These are phyloP conservation scores for Ophiostoma montium DNA, from an alignment of 2,329 filamentous ascomycete species.

Conservation along the genomic window DNA sequence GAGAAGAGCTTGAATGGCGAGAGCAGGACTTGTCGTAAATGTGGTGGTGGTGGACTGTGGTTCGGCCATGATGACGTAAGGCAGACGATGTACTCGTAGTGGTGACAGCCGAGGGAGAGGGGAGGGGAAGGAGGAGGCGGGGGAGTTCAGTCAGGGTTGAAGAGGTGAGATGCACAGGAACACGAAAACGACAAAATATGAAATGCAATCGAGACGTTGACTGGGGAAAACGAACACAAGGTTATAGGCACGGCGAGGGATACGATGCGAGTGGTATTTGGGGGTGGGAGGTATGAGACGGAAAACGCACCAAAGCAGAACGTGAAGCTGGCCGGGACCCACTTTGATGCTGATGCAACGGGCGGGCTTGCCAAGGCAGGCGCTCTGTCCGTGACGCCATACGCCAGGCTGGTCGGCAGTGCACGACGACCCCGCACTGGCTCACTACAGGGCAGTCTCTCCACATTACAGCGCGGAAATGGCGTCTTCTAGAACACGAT, in stretches of 20 bases:
- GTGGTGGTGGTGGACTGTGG: slow-evolving; percentile 12
- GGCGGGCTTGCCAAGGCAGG: too few relatives aligned
- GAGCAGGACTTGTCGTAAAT: slow-evolving; percentile 11
- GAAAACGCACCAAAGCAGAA: too few relatives aligned
- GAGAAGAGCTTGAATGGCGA: slow-evolving; percentile 30
- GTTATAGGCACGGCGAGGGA: neutral
- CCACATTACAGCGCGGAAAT: too few relatives aligned
- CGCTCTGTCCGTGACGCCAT: too few relatives aligned
- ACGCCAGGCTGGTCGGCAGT: too few relatives aligned
- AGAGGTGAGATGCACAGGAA: neutral
- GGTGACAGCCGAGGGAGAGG: neutral
- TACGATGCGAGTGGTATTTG: too few relatives aligned
- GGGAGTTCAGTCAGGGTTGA: too few relatives aligned
- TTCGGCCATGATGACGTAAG: slow-evolving; percentile 1
- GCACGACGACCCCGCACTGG: too few relatives aligned
- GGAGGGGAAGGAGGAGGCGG: neutral
- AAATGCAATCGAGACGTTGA: neutral
- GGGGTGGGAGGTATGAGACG: too few relatives aligned
- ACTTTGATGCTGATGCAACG: too few relatives aligned
- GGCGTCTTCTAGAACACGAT: neutral
- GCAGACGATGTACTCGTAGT: neutral
- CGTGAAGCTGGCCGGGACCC: too few relatives aligned
- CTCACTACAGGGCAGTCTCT: too few relatives aligned
- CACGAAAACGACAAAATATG: neutral
- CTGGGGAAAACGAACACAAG: neutral